Conservation (phyloP, 75 land plant genomes). For the Pinus taeda region DNA sequence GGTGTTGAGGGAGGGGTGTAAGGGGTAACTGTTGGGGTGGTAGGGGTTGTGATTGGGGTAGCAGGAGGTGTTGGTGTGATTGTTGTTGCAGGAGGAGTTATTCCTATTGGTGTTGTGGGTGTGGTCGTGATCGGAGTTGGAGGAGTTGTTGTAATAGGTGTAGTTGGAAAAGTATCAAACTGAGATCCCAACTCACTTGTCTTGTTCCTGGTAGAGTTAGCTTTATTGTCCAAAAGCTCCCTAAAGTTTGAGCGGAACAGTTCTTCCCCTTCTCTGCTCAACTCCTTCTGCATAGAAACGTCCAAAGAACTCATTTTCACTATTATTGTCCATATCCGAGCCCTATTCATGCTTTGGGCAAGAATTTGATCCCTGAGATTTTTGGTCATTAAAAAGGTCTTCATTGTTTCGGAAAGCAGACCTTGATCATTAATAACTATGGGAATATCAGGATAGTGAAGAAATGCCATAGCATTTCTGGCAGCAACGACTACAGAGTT, state of each 20-base stretch:
- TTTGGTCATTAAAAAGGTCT: neutral
- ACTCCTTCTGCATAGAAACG: neutral
- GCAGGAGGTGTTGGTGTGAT: neutral
- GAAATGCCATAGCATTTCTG: conserved; percentile 1
- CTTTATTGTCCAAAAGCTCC: conserved; percentile 2
- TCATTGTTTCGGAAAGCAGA: neutral
- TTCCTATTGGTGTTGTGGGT: neutral
- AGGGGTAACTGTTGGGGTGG: neutral
- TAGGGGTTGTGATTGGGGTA: neutral
- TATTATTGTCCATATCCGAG: neutral
- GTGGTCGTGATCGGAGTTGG: neutral
- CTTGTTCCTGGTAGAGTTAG: neutral
- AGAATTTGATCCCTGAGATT: neutral
- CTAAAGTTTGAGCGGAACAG: neutral
- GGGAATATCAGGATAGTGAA: neutral
- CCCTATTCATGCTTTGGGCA: neutral
- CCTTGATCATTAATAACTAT: neutral
- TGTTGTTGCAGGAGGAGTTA: neutral
- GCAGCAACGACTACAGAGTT: conserved; percentile 4
- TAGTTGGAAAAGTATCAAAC: conserved; percentile 5
- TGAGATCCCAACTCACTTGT: neutral
- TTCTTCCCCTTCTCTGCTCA: neutral
- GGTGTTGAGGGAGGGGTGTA: conserved; percentile 1
- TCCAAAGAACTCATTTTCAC: conserved; percentile 2
- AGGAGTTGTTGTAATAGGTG: conserved; percentile 4